These are phyloP conservation scores for Acanthamoeba culbertsoni DNA, from an alignment of 208 protist genomes.

Conservation along the genomic window DNA sequence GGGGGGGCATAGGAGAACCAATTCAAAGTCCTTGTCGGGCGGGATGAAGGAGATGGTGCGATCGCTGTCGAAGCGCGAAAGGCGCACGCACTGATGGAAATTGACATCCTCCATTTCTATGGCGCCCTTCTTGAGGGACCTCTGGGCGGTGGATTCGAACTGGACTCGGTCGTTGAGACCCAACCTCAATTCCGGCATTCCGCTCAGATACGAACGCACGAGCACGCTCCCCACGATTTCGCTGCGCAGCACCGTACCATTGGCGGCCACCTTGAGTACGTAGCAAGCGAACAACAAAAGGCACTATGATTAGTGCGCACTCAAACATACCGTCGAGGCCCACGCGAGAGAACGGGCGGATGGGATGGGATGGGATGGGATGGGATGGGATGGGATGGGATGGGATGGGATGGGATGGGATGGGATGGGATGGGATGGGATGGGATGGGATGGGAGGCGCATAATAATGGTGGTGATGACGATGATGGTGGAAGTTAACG, in stretches of 20 bases:
- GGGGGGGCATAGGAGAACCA: too few relatives aligned
- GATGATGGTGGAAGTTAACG: not conserved
- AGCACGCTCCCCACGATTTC: conserved; percentile 92
- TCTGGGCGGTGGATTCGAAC: conserved; percentile 76
- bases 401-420: too few relatives aligned
- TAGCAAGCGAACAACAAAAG: not conserved
- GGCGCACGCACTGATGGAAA: conserved; percentile 95
- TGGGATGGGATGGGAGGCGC: too few relatives aligned
- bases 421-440: too few relatives aligned
- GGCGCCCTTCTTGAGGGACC: conserved; percentile 71
- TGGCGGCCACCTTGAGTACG: conserved; percentile 65
- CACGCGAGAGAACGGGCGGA: too few relatives aligned
- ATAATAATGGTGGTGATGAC: not conserved
- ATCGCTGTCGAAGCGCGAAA: conserved; percentile 62
- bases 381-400: too few relatives aligned
- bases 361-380: too few relatives aligned
- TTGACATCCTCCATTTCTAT: conserved; percentile 93
- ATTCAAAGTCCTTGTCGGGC: conserved; percentile 94
- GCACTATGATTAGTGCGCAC: not conserved
- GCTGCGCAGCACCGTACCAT: conserved; percentile 85
- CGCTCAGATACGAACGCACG: conserved; percentile 87
- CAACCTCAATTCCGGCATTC: conserved; percentile 93
- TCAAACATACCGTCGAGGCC: not conserved
- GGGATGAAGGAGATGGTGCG: conserved; percentile 93
- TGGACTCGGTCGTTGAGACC: conserved; percentile 94